phyloP scores from a whole-genome alignment of 2,329 filamentous ascomycete genomes.

The Sporothrix protearum region DNA sequence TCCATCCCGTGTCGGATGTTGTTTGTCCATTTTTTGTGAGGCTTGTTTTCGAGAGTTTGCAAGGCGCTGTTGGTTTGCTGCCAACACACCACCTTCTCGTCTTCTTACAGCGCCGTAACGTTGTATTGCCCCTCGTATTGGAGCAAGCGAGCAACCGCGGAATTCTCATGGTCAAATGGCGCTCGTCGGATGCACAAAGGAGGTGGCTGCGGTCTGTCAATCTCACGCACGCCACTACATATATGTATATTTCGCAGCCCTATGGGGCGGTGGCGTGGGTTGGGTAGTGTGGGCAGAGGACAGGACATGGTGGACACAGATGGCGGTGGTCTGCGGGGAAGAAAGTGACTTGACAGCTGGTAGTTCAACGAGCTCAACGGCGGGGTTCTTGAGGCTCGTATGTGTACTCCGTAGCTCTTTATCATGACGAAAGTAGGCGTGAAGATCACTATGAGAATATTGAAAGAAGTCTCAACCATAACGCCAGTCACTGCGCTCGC shows the following conservation, averaged over 20 bases:
- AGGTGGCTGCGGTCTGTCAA: background rate
- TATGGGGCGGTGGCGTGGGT: background rate
- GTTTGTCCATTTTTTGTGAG: background rate
- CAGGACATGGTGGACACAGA: background rate
- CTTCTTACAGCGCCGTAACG: background rate
- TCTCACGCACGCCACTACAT: background rate
- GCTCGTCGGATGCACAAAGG: background rate
- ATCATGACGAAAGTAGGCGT: no score
- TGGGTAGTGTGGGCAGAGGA: background rate
- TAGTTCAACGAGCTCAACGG: background rate
- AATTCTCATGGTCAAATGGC: background rate
- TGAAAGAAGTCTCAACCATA: background rate
- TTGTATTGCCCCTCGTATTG: background rate
- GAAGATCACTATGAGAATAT: background rate
- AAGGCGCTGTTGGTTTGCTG: no score
- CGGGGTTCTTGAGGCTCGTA: background rate
- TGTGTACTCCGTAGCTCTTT: background rate
- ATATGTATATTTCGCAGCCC: conserved; percentile 7
- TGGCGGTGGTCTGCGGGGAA: background rate
- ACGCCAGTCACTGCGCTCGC: background rate
- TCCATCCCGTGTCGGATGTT: background rate
- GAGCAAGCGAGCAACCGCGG: background rate
- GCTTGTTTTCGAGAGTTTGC: background rate
- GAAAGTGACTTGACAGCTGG: background rate
- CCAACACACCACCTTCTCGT: background rate